Percentiles rank a stretch among this genome's conserved stretches.
Conservation (phyloP, 2,329 filamentous ascomycete genomes). For the Trichoderma sp. region DNA sequence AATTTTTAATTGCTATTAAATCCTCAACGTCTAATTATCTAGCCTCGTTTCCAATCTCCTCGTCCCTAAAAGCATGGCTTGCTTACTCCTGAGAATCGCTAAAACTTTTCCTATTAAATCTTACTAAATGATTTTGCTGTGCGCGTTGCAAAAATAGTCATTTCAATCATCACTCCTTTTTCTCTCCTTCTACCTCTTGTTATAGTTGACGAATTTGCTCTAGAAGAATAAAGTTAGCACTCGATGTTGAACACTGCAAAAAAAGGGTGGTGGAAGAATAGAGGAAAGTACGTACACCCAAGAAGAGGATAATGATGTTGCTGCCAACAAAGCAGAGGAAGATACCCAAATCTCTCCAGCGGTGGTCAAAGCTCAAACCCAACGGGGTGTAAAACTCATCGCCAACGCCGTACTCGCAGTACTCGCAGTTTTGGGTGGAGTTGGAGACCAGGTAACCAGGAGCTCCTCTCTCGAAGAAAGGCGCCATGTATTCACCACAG, state of each 20-base stretch:
- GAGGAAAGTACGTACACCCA: conserved; percentile 51
- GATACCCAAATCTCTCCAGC: conserved; percentile 86
- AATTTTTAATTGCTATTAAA: conserved; percentile 10
- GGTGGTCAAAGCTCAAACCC: conserved; percentile 65
- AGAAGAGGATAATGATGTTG: conserved; percentile 68
- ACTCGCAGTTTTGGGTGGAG: conserved; percentile 69
- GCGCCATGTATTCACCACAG: conserved; percentile 75
- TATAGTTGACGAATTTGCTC: conserved; percentile 59
- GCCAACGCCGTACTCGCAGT: conserved; percentile 80
- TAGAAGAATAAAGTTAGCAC: conserved; percentile 34
- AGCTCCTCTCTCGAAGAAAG: conserved; percentile 71
- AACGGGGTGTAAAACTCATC: conserved; percentile 78
- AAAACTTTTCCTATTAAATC: neutral
- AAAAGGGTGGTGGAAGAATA: neutral
- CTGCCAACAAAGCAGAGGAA: conserved; percentile 74
- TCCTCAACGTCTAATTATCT: neutral
- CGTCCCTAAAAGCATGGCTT: neutral
- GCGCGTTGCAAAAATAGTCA: neutral
- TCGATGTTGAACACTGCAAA: neutral
- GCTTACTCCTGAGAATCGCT: neutral
- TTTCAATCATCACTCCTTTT: neutral
- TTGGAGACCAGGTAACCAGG: conserved; percentile 73
- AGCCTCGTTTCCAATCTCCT: neutral
- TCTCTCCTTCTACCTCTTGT: conserved; percentile 47
- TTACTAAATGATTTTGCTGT: neutral